Percentiles rank a stretch among this genome's conserved stretches.
phyloP scores from a whole-genome alignment of 805 yeast species.

The Wickerhamiella kurtzmanii region DNA sequence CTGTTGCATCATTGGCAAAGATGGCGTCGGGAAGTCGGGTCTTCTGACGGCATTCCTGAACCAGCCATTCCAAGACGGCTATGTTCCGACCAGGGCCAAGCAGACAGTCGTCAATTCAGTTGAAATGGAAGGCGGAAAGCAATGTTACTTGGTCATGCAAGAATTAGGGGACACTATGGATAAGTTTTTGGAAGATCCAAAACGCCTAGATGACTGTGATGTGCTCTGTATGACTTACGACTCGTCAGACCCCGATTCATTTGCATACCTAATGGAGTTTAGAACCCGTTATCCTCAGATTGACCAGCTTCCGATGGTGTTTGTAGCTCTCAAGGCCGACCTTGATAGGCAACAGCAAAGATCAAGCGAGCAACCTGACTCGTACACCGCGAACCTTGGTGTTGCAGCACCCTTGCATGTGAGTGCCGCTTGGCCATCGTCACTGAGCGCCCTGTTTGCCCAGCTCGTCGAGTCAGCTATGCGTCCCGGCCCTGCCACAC shows the following conservation, averaged over 20 bases:
- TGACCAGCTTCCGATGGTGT: slow-evolving; percentile 63
- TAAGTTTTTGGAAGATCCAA: slow-evolving; percentile 59
- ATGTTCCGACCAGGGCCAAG: slow-evolving; percentile 73
- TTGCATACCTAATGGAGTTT: slow-evolving; percentile 66
- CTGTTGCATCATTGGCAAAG: slow-evolving; percentile 76
- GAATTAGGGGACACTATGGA: slow-evolving; percentile 81
- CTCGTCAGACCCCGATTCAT: slow-evolving; percentile 91
- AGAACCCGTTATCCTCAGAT: slow-evolving; percentile 43
- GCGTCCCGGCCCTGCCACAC: slow-evolving; percentile 59
- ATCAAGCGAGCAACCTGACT: slow-evolving; percentile 74
- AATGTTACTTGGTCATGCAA: slow-evolving; percentile 79
- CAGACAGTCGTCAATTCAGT: slow-evolving; percentile 80
- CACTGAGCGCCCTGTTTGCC: slow-evolving; percentile 69
- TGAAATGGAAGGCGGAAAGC: slow-evolving; percentile 89
- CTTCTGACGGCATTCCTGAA: slow-evolving; percentile 70
- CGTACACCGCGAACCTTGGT: slow-evolving; percentile 50
- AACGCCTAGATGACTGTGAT: slow-evolving; percentile 71
- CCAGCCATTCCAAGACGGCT: slow-evolving; percentile 43
- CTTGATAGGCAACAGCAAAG: slow-evolving; percentile 91
- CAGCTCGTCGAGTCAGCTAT: slow-evolving; percentile 83
- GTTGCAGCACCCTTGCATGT: slow-evolving; percentile 81
- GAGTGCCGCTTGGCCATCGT: slow-evolving; percentile 79
- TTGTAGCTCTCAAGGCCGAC: slow-evolving; percentile 91
- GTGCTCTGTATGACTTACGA: slow-evolving; percentile 84
- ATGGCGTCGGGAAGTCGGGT: slow-evolving; percentile 78